Evolutionary conservation across 1,284 basidiomycete species (phyloP), one percentile per base, ranked within the genome.

Genomic region (Exsudoporus floridanus): DNA sequence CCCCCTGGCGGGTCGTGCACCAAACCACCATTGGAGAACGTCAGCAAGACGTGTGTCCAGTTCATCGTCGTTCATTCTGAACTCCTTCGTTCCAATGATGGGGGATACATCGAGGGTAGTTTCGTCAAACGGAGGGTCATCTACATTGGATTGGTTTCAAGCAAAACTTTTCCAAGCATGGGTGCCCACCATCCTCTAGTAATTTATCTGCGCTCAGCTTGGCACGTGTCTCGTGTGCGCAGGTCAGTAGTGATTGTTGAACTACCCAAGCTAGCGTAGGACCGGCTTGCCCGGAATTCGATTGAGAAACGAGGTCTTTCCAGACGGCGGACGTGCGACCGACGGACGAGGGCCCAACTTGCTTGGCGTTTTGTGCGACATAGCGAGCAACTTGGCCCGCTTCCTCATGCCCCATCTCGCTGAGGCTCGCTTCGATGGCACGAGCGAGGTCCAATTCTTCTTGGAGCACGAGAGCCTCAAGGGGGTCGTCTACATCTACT

Each of bases 11-110:
- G 75, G 74, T 25, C 91, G 76, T 49, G 74, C 57, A 1, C 91
- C 90, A 57, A 79, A 73, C 92, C 92, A 95, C 79, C 86, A 94
- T 37, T 74, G 67, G 12, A 94, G 70, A 1, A 88, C 74, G 45
- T 75, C 76, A 3, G 63, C 59, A 14, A 94, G 70, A 61, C 90
- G 79, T 0, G 59, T 59, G 25, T 86, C 77, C n/a, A 95, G 74
- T 23, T 81, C 56, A 2, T 49, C 49, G 13, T 80, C 74, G 53
- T 90, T 77, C 66, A 89, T 79, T 2, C 53, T 40, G 59, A 94
- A 92, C 34, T 69, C 65, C 57, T 80, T 86, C 8, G 67, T 79
- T 5, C 91, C 92, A 21, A 95, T 82, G 37, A 92, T 80, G 12
- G 71, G 70, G 21, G 74, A 59, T 58, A 62, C 54, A 1, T 55